A percentile compares a stretch with the other conserved stretches of the same genome.
phyloP scores from a whole-genome alignment of 805 yeast species.

The Sugiyamaella lignohabitans region DNA sequence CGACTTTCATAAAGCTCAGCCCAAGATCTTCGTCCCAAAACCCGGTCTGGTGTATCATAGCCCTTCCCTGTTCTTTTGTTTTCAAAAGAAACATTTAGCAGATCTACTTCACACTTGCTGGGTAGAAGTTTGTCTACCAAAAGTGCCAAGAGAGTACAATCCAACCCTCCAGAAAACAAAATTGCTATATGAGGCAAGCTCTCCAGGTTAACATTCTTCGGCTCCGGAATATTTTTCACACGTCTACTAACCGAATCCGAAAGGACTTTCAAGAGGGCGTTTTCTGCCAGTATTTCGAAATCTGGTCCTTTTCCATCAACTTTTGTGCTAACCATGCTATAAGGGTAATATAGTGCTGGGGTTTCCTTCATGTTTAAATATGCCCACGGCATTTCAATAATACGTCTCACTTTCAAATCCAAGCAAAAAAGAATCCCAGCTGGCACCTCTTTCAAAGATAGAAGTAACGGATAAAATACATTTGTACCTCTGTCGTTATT shows the following conservation, averaged over 20 bases:
- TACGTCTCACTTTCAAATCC: conserved; percentile 24
- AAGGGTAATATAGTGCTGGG: neutral
- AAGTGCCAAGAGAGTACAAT: conserved; percentile 74
- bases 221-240: conserved; percentile 7
- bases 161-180: conserved; percentile 91
- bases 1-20: conserved; percentile 36
- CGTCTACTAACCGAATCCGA: conserved; percentile 7
- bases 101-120: conserved; percentile 43
- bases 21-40: conserved; percentile 63
- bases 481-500: too few species aligned
- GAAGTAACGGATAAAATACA: too few species aligned
- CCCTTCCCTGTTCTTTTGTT: conserved; percentile 65
- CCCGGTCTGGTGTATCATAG: conserved; percentile 77
- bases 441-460: conserved; percentile 42
- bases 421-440: conserved; percentile 46
- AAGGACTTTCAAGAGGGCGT: conserved; percentile 1
- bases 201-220: neutral
- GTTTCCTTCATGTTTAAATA: neutral
- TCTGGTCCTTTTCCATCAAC: neutral
- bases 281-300: neutral
- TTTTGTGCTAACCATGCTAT: neutral
- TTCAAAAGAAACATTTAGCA: conserved; percentile 89
- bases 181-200: conserved; percentile 42
- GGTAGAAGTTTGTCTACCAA: conserved; percentile 27
- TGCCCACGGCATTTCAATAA: neutral